Evolutionary conservation across 164 flowering plant genomes (phyloP).

Genomic region (Santalum album): DNA sequence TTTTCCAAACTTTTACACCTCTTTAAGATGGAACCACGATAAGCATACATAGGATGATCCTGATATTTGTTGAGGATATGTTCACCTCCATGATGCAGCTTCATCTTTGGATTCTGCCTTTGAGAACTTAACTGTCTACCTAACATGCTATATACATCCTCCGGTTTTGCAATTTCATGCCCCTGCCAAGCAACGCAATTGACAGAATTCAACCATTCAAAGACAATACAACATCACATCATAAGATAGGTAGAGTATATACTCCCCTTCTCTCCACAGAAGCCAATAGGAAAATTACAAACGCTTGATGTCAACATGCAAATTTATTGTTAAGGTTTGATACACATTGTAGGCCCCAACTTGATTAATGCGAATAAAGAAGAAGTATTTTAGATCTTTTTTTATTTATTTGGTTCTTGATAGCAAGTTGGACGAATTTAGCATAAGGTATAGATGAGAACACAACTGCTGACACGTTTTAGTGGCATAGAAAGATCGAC

Average conservation of each 20-base stretch:
- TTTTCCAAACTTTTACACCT: constrained; percentile 10
- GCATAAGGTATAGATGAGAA: too few species aligned
- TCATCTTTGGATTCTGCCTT: constrained; percentile 9
- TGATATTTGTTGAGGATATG: constrained; percentile 16
- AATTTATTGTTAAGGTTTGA: too few species aligned
- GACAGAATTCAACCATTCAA: neutral
- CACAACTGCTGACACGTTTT: too few species aligned
- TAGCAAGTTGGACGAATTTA: too few species aligned
- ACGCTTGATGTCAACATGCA: neutral
- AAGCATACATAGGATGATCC: constrained; percentile 5
- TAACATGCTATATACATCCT: constrained; percentile 33
- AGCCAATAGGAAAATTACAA: neutral
- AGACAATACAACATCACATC: neutral
- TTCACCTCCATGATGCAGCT: constrained; percentile 8
- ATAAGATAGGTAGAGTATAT: neutral
- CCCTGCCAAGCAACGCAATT: constrained; percentile 30
- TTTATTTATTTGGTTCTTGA: too few species aligned
- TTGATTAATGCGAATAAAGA: too few species aligned
- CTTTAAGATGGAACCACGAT: constrained; percentile 10
- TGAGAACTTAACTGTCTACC: constrained; percentile 15
- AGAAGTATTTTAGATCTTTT: too few species aligned
- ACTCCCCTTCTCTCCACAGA: neutral
- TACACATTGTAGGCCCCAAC: too few species aligned
- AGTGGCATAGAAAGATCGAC: too few species aligned
- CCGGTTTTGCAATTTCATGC: constrained; percentile 30